Percentiles rank a stretch among this genome's conserved stretches.
Evolutionary conservation across 2,329 filamentous ascomycete genomes (phyloP).

Genomic region (Lomentospora prolificans): DNA sequence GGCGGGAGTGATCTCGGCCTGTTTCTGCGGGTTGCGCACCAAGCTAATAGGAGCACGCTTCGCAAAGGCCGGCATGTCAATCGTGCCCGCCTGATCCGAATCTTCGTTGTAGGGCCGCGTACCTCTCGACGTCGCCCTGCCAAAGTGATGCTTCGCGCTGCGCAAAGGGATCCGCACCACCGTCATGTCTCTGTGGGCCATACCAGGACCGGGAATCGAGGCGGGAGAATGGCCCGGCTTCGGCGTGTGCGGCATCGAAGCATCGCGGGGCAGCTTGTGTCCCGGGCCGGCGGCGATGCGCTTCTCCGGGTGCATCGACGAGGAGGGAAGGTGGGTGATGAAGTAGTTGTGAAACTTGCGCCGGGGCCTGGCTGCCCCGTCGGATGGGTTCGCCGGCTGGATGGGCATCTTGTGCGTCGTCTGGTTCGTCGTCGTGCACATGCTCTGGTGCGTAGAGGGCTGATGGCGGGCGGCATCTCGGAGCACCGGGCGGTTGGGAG

Average conservation of each 20-base stretch:
- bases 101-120: slow-evolving; percentile 89
- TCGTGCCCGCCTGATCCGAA: slow-evolving; percentile 84
- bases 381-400: background rate
- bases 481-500: slow-evolving; percentile 45
- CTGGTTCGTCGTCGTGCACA: slow-evolving; percentile 3
- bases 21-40: slow-evolving; percentile 25
- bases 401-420: background rate
- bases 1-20: slow-evolving; percentile 55
- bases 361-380: slow-evolving; percentile 14
- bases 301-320: slow-evolving; percentile 83
- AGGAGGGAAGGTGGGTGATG: slow-evolving; percentile 88
- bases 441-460: slow-evolving; percentile 2
- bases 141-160: slow-evolving; percentile 94
- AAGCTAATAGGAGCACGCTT: slow-evolving; percentile 64
- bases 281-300: slow-evolving; percentile 52
- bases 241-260: slow-evolving; percentile 66
- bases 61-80: slow-evolving; percentile 88
- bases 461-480: slow-evolving; percentile 30
- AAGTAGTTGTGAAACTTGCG: slow-evolving; percentile 89
- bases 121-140: slow-evolving; percentile 67
- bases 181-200: slow-evolving; percentile 65
- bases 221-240: slow-evolving; percentile 44
- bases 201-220: slow-evolving; percentile 48
- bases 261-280: slow-evolving; percentile 78
- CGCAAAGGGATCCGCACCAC: slow-evolving; percentile 90